Evolutionary conservation across 495 filamentous ascomycete species (phyloP).

Genomic region (Bathelium albidoporum): DNA sequence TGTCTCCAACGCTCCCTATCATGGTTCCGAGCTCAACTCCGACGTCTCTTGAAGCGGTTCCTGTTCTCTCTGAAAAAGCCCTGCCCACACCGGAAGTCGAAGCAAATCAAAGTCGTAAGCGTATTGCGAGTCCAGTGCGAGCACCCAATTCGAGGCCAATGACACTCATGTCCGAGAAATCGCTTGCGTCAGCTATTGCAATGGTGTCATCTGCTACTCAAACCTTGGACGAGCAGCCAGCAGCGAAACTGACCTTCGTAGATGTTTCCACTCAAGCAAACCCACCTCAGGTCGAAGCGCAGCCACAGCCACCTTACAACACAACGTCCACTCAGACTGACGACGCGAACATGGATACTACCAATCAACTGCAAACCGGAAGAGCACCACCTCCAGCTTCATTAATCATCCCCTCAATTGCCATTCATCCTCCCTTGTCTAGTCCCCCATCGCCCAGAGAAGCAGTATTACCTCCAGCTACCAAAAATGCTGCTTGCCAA

Average conservation of each 20-base stretch:
- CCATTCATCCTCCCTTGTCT: conserved; percentile 54
- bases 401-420: conserved; percentile 49
- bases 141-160: not conserved
- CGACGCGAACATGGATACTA: conserved; percentile 28
- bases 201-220: conserved; percentile 69
- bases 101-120: conserved; percentile 61
- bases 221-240: conserved; percentile 51
- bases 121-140: conserved; percentile 30
- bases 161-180: not conserved
- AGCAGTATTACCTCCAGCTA: conserved; percentile 53
- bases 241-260: not conserved
- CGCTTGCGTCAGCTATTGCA: conserved; percentile 17
- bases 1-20: conserved; percentile 49
- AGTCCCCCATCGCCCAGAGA: conserved; percentile 53
- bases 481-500: conserved; percentile 51
- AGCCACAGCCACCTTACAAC: conserved; percentile 8
- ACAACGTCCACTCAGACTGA: conserved; percentile 70
- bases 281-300: not conserved
- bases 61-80: conserved; percentile 1
- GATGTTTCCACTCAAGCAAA: not conserved
- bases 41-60: not conserved
- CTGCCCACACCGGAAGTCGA: conserved; percentile 48
- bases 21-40: conserved; percentile 3
- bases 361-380: conserved; percentile 7
- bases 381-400: conserved; percentile 23